Base-by-base conservation (phyloP, 202 grass and related monocot species). In the Elaeis oleifera region DNA sequence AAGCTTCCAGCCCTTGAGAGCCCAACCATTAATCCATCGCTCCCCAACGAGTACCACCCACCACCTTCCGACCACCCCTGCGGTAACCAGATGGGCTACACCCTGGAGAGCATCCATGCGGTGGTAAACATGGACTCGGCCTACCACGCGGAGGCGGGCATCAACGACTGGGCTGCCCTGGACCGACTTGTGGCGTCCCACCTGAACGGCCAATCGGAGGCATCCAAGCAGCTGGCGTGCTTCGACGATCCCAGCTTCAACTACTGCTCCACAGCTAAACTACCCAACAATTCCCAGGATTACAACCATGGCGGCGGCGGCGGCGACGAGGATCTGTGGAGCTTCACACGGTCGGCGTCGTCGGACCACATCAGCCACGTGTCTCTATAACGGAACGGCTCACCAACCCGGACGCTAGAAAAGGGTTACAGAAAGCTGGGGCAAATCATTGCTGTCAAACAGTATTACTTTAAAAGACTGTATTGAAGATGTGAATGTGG, bases 1-100 rank as follows among this genome's bases (percentile, higher is more conserved):
- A 99, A 92, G 72, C 81, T 99, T 31, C 94, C 94, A 0, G 77
- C 79, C 18, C 88, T 92, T 3, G 82, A 92, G 72, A 99, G 85
- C 65, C 94, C 88, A 1, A 70, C 61, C 18, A 56, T 66, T 20
- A 20, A 20, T 7, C 29, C 44, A 1, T 21, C 72, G 2, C 72
- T 75, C 3, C 72, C 62, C 6, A 80, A 9, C 16, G 59, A 29
- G 14, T 59, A 22, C 21, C 20, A 20, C 48, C 4, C 18, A 22
- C 21, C 62, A 6, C 5, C 19, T 4, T 28, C 26, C 11, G 31
- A 53, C 14, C 50, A 53, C 1, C 16, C 23, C 13, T 28, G 16
- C 49, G 18, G 18, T 13, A 59, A 36, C 54, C 59, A 53, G 23
- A 59, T 21, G 18, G 52, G 54, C 23, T 72, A 66, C 61, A 23